Conservation (phyloP, 177 flowering plant species). For the Tripterygium wilfordii region DNA sequence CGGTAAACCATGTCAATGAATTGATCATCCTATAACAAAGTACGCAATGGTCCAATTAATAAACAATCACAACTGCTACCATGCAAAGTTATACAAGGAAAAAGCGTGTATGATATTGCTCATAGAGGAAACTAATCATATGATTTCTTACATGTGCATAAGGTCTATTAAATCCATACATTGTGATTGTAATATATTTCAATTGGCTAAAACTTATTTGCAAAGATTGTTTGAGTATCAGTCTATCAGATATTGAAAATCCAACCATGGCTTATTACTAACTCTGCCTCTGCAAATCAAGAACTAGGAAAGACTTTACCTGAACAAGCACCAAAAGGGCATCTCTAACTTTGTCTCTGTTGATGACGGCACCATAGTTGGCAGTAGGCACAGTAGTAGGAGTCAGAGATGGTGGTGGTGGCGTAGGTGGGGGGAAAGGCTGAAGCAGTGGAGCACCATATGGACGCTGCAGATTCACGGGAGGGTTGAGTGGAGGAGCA, state of each 20-base stretch:
- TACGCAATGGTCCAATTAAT: too few relatives aligned
- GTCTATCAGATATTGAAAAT: too few relatives aligned
- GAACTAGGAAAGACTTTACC: constrained; percentile 27
- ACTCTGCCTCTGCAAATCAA: too few relatives aligned
- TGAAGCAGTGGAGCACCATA: constrained; percentile 44
- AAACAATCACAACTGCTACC: too few relatives aligned
- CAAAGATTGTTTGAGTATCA: too few relatives aligned
- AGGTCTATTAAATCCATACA: too few relatives aligned
- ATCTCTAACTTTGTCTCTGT: constrained; percentile 40
- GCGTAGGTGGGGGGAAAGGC: constrained; percentile 48
- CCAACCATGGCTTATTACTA: too few relatives aligned
- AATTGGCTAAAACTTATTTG: too few relatives aligned
- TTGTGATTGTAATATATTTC: too few relatives aligned
- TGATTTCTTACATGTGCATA: too few relatives aligned
- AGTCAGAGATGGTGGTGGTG: constrained; percentile 39
- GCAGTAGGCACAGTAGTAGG: constrained; percentile 21
- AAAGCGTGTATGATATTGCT: constrained; percentile 1
- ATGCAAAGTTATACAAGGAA: too few relatives aligned
- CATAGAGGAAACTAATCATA: too few relatives aligned
- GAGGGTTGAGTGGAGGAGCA: constrained; percentile 54
- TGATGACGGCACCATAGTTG: constrained; percentile 28
- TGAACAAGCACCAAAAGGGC: constrained; percentile 47
- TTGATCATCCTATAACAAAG: constrained; percentile 36
- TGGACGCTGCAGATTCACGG: constrained; percentile 24
- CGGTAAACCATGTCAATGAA: constrained; percentile 40